Conservation (phyloP, 208 protist species). For the Leishmania arabica region DNA sequence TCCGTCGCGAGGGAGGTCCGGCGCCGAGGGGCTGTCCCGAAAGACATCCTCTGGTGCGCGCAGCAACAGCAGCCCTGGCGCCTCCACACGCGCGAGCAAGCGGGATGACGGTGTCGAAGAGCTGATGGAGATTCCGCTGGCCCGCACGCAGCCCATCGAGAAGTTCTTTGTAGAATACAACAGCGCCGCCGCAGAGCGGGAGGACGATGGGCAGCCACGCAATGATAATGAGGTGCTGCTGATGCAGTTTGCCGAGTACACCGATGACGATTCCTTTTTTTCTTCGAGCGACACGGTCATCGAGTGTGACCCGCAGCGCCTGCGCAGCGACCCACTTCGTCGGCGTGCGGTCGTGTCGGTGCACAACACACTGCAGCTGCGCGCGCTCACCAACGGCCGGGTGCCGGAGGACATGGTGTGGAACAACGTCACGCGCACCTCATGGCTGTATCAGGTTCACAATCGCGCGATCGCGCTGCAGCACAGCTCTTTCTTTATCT, state of each 20-base stretch:
- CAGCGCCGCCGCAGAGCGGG: slow-evolving; percentile 29
- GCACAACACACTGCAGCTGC: slow-evolving; percentile 70
- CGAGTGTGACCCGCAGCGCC: slow-evolving; percentile 56
- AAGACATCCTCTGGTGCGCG: slow-evolving; percentile 15
- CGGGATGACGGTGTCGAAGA: slow-evolving; percentile 49
- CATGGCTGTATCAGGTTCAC: slow-evolving; percentile 86
- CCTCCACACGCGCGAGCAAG: slow-evolving; percentile 23
- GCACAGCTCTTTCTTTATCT: slow-evolving; percentile 87
- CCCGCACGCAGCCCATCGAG: slow-evolving; percentile 61
- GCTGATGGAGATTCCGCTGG: slow-evolving; percentile 64
- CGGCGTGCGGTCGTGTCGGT: slow-evolving; percentile 53
- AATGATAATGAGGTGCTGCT: slow-evolving; percentile 82
- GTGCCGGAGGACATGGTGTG: slow-evolving; percentile 59
- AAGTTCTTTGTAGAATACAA: slow-evolving; percentile 83
- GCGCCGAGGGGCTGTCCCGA: slow-evolving; percentile 3
- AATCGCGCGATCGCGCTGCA: slow-evolving; percentile 72
- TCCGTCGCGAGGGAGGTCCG: slow-evolving; percentile 1
- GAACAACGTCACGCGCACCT: slow-evolving; percentile 39
- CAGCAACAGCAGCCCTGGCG: slow-evolving; percentile 29
- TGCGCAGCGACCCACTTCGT: slow-evolving; percentile 53
- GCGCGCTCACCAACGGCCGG: slow-evolving; percentile 53
- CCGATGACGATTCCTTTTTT: slow-evolving; percentile 92
- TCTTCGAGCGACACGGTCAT: slow-evolving; percentile 71
- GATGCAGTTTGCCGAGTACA: slow-evolving; percentile 89
- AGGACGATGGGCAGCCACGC: slow-evolving; percentile 45